phyloP scores from a whole-genome alignment of 1,284 basidiomycete species.

The Boletus mariae region DNA sequence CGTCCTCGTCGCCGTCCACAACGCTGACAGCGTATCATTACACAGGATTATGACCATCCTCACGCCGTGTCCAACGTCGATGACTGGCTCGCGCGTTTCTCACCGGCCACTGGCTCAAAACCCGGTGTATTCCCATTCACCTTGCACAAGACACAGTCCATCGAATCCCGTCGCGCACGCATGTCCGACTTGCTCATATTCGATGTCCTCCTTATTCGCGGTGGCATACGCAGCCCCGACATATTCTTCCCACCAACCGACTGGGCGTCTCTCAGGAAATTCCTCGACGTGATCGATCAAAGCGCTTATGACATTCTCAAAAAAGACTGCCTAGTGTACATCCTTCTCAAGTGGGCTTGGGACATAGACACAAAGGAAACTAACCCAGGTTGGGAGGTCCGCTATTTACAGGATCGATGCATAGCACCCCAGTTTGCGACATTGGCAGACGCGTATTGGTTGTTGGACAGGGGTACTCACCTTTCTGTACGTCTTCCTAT shows the following conservation, averaged over 20 bases:
- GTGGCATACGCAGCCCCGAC: constrained; percentile 55
- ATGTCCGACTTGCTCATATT: constrained; percentile 67
- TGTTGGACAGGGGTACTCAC: constrained; percentile 64
- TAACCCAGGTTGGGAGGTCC: constrained; percentile 30
- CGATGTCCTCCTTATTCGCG: constrained; percentile 65
- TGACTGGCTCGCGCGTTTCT: constrained; percentile 25
- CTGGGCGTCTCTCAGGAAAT: constrained; percentile 44
- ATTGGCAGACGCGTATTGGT: constrained; percentile 77
- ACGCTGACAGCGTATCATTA: constrained; percentile 2
- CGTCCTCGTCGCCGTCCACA: not conserved
- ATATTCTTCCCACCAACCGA: constrained; percentile 67
- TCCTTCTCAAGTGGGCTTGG: constrained; percentile 69
- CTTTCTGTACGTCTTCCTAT: constrained; percentile 47
- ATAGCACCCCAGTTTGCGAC: constrained; percentile 71
- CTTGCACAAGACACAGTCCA: constrained; percentile 35
- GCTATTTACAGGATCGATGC: constrained; percentile 51
- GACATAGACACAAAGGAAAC: constrained; percentile 62
- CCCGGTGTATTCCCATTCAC: constrained; percentile 23
- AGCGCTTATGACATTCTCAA: constrained; percentile 70
- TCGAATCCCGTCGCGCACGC: constrained; percentile 56
- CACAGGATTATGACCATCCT: constrained; percentile 12
- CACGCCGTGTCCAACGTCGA: constrained; percentile 13
- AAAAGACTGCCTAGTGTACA: constrained; percentile 74
- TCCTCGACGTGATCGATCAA: constrained; percentile 57
- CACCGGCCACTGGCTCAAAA: constrained; percentile 11